phyloP scores from a whole-genome alignment of 1,284 basidiomycete species.

The Pseudozyma thailandica region DNA sequence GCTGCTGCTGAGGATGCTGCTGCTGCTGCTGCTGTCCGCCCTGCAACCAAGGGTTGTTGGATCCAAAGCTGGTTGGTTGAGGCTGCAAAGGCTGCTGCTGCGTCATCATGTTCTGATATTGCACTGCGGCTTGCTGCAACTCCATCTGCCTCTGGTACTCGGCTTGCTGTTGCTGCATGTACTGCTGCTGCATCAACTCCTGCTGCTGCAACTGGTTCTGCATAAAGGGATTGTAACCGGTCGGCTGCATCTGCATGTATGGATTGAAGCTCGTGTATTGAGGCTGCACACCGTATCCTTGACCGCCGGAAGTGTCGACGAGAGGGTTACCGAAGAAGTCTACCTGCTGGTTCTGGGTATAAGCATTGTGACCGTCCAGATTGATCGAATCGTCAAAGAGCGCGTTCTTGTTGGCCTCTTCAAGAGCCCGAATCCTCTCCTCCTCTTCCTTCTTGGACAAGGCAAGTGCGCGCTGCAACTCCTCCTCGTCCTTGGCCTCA shows the following conservation, averaged over 20 bases:
- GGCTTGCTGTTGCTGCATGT: constrained; percentile 61
- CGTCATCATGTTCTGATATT: constrained; percentile 69
- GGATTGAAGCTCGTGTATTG: constrained; percentile 73
- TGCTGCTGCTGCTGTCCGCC: constrained; percentile 47
- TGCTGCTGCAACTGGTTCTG: constrained; percentile 75
- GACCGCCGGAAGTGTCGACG: constrained; percentile 47
- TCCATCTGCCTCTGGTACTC: constrained; percentile 68
- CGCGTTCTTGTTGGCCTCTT: constrained; percentile 79
- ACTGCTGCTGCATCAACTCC: constrained; percentile 74
- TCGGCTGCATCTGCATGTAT: constrained; percentile 70
- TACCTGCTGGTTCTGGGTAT: constrained; percentile 61
- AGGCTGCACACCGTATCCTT: constrained; percentile 69
- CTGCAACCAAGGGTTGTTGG: constrained; percentile 84
- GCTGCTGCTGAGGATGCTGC: constrained; percentile 33
- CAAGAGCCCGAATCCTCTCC: constrained; percentile 70
- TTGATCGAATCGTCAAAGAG: constrained; percentile 79
- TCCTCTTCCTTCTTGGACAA: constrained; percentile 83
- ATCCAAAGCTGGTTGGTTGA: constrained; percentile 77
- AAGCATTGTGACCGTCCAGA: constrained; percentile 58
- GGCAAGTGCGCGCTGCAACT: constrained; percentile 80
- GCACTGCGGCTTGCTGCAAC: constrained; percentile 68
- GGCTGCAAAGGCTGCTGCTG: constrained; percentile 69
- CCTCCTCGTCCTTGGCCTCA: constrained; percentile 74
- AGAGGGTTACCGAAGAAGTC: constrained; percentile 63
- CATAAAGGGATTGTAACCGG: constrained; percentile 60